Base-by-base conservation (phyloP, 108 stramenopile species). In the Fistulifera solaris region DNA sequence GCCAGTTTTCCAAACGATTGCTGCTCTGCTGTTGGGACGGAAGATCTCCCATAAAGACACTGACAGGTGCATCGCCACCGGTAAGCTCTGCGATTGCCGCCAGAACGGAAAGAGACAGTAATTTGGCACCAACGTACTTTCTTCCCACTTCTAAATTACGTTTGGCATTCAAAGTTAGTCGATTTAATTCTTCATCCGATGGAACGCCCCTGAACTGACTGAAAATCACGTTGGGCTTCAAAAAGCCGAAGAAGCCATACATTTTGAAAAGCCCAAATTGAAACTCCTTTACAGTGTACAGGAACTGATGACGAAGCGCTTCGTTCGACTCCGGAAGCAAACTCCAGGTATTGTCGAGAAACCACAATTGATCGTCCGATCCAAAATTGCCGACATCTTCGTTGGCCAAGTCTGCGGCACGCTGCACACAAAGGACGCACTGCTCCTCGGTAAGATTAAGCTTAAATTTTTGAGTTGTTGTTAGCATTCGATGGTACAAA, bases 341-440 rank as follows among this genome's bases (percentile, higher is more conserved):
- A 46, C 65, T 72, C 78, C 78, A 79, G 4, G 78, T 71, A 55
- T 74, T 74, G 61, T 70, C 68, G 28, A 79, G 44, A 38, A 79
- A 79, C 24, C 27, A 56, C 27, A 40, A 39, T 16, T 49, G 58
- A 72, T 79, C 78, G 1, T 44, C 11, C 27, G 62, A 48, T 28
- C 56, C 59, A 63, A 79, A 79, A 31, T 79, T 79, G 15, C 48
- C 67, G 3, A 75, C 51, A 56, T 79, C 78, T 24, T 56, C 48
- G 40, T 75, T 75, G 42, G 46, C 25, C 13, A 79, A 16, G 18
- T 43, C 38, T 17, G 47, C 73, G 0, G 78, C 73, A 13, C 59
- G 70, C 48, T 75, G 78, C 5, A 79, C 63, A 10, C 70, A 62
- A 27, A 50, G 26, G 1, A 75, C 59, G 3, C 60, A 14, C 26